Conservation (phyloP, 352 stramenopile species). For the Phytopythium litorale region DNA sequence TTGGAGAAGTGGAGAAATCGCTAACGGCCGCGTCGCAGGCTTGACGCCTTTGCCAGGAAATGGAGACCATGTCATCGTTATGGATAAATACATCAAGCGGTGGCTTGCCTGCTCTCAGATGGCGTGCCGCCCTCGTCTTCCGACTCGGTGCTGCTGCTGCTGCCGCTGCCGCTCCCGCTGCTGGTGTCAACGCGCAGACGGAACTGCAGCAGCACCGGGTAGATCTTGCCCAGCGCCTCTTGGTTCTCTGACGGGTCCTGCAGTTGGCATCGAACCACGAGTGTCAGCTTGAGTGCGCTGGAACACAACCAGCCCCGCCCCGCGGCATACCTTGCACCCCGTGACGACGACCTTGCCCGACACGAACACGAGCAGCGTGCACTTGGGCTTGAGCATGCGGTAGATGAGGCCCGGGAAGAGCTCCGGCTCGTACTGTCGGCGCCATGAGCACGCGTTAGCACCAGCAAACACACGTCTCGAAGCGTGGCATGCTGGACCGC, state of each 20-base stretch:
- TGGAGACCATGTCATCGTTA: too few relatives aligned
- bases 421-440: constrained; percentile 94
- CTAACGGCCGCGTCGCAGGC: too few relatives aligned
- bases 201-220: constrained; percentile 50
- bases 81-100: background rate
- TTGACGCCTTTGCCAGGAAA: too few relatives aligned
- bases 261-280: background rate
- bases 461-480: too few relatives aligned
- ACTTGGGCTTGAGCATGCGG: constrained; percentile 89
- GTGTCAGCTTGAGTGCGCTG: too few relatives aligned
- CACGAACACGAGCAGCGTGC: constrained; percentile 96
- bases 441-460: too few relatives aligned
- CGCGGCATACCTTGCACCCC: constrained; percentile 87
- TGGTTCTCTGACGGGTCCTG: constrained; percentile 28
- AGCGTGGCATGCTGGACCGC: too few relatives aligned
- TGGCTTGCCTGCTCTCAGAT: background rate
- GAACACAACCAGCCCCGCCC: too few relatives aligned
- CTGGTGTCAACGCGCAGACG: constrained; percentile 14
- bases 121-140: constrained; percentile 14
- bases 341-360: constrained; percentile 97
- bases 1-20: too few relatives aligned
- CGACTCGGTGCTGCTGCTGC: constrained; percentile 16
- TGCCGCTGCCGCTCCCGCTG: too few relatives aligned
- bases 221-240: constrained; percentile 52
- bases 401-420: constrained; percentile 98